Evolutionary conservation across 441 rosid species (phyloP), one percentile per base, ranked within the genome.

Genomic region (Eruca vesicaria): DNA sequence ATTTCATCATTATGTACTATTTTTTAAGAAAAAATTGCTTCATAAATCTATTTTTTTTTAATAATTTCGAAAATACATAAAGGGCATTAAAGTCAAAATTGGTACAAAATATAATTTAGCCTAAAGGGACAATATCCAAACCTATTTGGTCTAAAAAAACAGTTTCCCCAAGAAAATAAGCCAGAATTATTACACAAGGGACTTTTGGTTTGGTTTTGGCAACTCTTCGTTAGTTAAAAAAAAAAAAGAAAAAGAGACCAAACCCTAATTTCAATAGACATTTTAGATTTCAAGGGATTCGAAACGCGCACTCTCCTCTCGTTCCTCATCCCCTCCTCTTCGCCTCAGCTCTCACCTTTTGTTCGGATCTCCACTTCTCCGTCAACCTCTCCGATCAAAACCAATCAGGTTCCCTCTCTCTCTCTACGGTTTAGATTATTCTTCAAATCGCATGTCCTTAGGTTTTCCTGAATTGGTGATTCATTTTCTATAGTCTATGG

Each of bases 321-420:
- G 66, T 69, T 76, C 26, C 79, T 76, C 70, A 76, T 76, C 79
- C n/a, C n/a, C n/a, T n/a, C n/a, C 74, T 76, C 79, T 62, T 74
- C 72, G 64, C 70, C 66, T 65, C 53, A 18, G 15, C 20, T 73
- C 64, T 63, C 69, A 26, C 50, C 72, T 64, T 60, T 55, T 14
- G 56, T 53, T 67, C 71, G 55, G 80, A 77, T 77, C 80, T 77
- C 3, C 3, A 7, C 36, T 7, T 32, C 36, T 32, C 36, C 36
- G 36, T 32, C 35, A 32, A 0, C 35, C 9, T 38, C 48, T 41
- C 69, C 69, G 59, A 31, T 59, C 77, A 67, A 38, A 29, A 62
- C 28, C 77, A 67, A 11, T 1, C 71, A 78, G 81, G 78, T 78
- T 55, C 57, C 28, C 64, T 59, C 50, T 67, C 64, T 38, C 50